Percentiles rank a stretch among this genome's conserved stretches.
Conservation (phyloP, 1,139 yeast species). For the Barnettozyma hawaiiensis region DNA sequence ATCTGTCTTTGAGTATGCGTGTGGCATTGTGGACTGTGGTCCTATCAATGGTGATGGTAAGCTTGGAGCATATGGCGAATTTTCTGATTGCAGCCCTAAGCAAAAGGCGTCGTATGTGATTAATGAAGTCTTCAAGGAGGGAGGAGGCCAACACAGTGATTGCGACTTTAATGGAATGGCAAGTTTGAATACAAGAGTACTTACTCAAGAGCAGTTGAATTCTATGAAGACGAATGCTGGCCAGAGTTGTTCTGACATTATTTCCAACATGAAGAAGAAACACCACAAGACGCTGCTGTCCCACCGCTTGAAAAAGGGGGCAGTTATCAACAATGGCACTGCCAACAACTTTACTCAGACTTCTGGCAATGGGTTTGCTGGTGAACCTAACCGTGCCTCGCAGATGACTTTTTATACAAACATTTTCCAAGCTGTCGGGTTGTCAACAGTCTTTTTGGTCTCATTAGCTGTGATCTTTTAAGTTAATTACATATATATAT, state of each 20-base stretch:
- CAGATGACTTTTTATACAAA: slow-evolving; percentile 16
- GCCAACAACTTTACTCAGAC: neutral
- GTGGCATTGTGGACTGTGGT: slow-evolving; percentile 46
- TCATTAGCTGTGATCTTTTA: slow-evolving; percentile 7
- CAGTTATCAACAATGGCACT: neutral
- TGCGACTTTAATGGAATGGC: slow-evolving; percentile 41
- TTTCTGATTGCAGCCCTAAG: slow-evolving; percentile 46
- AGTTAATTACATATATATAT: neutral
- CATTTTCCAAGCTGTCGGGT: slow-evolving; percentile 10
- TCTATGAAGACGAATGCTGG: slow-evolving; percentile 12
- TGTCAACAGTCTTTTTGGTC: slow-evolving; percentile 9
- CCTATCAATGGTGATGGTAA: slow-evolving; percentile 45
- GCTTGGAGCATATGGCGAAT: slow-evolving; percentile 50
- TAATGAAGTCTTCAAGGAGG: slow-evolving; percentile 39
- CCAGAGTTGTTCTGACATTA: slow-evolving; percentile 14
- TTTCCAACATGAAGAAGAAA: slow-evolving; percentile 2
- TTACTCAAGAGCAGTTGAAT: slow-evolving; percentile 22
- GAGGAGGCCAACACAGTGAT: slow-evolving; percentile 27
- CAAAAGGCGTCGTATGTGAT: slow-evolving; percentile 51
- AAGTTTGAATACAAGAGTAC: slow-evolving; percentile 29
- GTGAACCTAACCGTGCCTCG: slow-evolving; percentile 12
- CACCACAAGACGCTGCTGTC: neutral
- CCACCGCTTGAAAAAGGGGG: too few species aligned
- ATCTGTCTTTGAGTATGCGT: slow-evolving; percentile 40
- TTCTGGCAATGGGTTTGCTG: neutral